phyloP scores from a whole-genome alignment of 441 rosid species.

The Viola pubescens region DNA sequence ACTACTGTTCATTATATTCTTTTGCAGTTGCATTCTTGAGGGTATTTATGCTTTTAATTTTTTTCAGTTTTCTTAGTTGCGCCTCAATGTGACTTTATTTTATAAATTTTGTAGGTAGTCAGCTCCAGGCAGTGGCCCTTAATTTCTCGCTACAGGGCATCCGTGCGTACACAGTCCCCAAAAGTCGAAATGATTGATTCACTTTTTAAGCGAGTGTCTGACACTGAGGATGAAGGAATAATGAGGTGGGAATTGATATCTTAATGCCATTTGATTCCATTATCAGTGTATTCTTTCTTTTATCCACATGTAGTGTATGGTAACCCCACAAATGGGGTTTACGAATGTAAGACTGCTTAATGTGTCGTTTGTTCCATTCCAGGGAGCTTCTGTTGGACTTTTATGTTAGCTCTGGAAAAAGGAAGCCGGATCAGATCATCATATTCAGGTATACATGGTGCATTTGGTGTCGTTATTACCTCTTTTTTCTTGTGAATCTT shows the following conservation, averaged over 20 bases:
- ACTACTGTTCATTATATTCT: not conserved
- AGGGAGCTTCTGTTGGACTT: constrained; percentile 75
- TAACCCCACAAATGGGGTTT: not conserved
- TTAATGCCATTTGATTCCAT: not conserved
- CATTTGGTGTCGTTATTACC: no score
- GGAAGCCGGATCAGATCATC: constrained; percentile 72
- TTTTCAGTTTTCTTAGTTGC: not conserved
- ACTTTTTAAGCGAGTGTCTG: constrained; percentile 47
- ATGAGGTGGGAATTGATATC: constrained; percentile 38
- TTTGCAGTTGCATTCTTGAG: not conserved
- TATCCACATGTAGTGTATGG: no score
- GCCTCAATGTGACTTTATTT: not conserved
- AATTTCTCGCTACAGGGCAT: constrained; percentile 69
- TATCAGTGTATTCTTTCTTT: no score
- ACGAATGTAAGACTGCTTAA: not conserved
- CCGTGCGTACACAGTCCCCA: constrained; percentile 71
- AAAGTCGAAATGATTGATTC: constrained; percentile 81
- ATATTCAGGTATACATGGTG: constrained; percentile 53
- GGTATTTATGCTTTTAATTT: not conserved
- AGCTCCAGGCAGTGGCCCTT: constrained; percentile 82
- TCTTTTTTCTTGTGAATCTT: no score
- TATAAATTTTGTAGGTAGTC: constrained; percentile 35
- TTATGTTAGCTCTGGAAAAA: constrained; percentile 56
- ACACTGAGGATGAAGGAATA: constrained; percentile 59
- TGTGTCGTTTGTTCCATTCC: constrained; percentile 10